Evolutionary conservation across 2,329 filamentous ascomycete species (phyloP).

Genomic region (Penicillium sp.): DNA sequence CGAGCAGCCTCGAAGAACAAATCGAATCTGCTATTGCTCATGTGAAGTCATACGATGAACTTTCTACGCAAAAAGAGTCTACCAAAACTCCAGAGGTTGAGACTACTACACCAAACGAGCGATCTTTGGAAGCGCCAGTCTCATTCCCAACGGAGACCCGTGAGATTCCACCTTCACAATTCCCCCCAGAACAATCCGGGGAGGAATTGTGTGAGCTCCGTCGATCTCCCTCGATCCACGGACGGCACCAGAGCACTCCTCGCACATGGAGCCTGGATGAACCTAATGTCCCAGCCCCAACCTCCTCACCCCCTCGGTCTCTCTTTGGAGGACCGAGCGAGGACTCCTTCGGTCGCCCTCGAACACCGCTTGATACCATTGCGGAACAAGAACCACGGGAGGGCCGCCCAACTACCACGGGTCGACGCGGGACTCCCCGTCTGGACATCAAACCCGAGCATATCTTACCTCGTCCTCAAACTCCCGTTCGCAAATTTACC

Average conservation of each 20-base stretch:
- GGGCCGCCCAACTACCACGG: slow-evolving; percentile 42
- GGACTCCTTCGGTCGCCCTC: slow-evolving; percentile 37
- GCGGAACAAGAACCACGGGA: slow-evolving; percentile 48
- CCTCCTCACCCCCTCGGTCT: slow-evolving; percentile 33
- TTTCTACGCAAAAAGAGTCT: slow-evolving; percentile 8
- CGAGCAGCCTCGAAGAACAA: slow-evolving; percentile 10
- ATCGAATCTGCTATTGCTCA: slow-evolving; percentile 5
- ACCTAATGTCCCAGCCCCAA: slow-evolving; percentile 15
- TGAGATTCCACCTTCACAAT: slow-evolving; percentile 3
- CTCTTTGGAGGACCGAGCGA: slow-evolving; percentile 37
- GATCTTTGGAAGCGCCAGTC: slow-evolving; percentile 24
- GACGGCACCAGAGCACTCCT: slow-evolving; percentile 29
- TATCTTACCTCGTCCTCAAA: slow-evolving; percentile 34
- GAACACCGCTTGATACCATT: slow-evolving; percentile 53
- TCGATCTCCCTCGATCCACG: slow-evolving; percentile 41
- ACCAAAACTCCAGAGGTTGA: slow-evolving; percentile 11
- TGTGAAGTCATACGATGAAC: slow-evolving; percentile 5
- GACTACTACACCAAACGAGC: slow-evolving; percentile 23
- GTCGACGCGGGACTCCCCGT: slow-evolving; percentile 31
- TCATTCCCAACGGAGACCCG: slow-evolving; percentile 12
- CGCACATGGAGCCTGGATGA: slow-evolving; percentile 35
- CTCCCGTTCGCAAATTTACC: slow-evolving; percentile 35
- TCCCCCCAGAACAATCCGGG: slow-evolving; percentile 16
- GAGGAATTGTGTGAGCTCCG: slow-evolving; percentile 30
- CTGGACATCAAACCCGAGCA: slow-evolving; percentile 46